phyloP scores from a whole-genome alignment of 116 monocot species.

The Papilionanthe hybrid region DNA sequence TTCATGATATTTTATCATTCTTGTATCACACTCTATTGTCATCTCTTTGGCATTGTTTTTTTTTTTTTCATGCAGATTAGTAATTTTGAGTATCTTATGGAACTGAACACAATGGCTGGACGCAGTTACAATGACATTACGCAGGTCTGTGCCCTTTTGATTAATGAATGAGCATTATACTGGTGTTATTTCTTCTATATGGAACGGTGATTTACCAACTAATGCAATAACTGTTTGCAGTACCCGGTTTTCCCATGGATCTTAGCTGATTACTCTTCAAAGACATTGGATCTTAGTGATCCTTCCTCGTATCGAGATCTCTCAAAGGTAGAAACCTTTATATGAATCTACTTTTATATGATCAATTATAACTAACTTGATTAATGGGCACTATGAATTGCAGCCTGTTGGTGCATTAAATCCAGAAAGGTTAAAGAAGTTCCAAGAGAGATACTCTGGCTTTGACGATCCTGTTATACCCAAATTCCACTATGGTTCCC shows the following conservation, averaged over 20 bases:
- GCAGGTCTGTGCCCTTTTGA: constrained; percentile 43
- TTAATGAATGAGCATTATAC: background rate
- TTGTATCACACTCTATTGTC: background rate
- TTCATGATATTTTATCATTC: background rate
- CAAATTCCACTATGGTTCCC: constrained; percentile 98
- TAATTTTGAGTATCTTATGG: constrained; percentile 99
- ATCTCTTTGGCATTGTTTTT: background rate
- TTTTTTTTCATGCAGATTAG: constrained; percentile 55
- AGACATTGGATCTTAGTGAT: constrained; percentile 61
- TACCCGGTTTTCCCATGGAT: constrained; percentile 99
- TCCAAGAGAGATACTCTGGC: constrained; percentile 81
- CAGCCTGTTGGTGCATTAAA: constrained; percentile 98
- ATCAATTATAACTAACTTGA: constrained; percentile 2
- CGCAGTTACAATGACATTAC: constrained; percentile 99
- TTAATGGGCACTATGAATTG: constrained; percentile 13
- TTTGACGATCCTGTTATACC: constrained; percentile 97
- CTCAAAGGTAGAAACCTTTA: constrained; percentile 60
- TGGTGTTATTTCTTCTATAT: background rate
- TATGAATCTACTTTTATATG: background rate
- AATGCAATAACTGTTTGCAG: constrained; percentile 32
- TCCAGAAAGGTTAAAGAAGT: constrained; percentile 83
- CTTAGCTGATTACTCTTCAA: constrained; percentile 78
- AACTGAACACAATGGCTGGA: constrained; percentile 90
- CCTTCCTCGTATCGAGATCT: constrained; percentile 83
- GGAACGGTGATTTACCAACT: background rate